phyloP scores from a whole-genome alignment of 257 asterid genomes.

The Solanum etuberosum region DNA sequence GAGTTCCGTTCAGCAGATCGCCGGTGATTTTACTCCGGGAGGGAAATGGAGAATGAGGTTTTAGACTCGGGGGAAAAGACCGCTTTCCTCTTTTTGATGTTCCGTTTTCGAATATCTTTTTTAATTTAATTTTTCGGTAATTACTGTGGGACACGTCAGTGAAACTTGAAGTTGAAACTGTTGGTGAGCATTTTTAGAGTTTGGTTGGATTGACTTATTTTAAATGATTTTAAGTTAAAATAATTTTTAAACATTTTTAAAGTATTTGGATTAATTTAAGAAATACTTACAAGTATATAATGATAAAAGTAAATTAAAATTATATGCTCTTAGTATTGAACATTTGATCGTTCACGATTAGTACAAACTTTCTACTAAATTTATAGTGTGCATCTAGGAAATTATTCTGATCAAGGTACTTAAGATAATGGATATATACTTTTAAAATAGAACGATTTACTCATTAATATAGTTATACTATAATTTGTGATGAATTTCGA shows the following conservation, averaged over 20 bases:
- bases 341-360: no score
- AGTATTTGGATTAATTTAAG: neutral
- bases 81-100: neutral
- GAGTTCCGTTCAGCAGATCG: neutral
- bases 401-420: neutral
- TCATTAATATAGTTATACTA: no score
- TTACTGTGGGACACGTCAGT: neutral
- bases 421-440: neutral
- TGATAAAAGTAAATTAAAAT: no score
- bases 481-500: neutral
- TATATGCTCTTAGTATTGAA: neutral
- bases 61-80: neutral
- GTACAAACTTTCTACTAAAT: neutral
- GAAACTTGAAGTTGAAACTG: neutral
- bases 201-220: fast-evolving
- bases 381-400: neutral
- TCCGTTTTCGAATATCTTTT: neutral
- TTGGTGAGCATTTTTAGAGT: neutral
- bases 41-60: neutral
- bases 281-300: no score
- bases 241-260: no score
- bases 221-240: no score
- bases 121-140: neutral
- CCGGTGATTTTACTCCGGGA: neutral
- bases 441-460: no score